Conservation (phyloP, 2,329 filamentous ascomycete genomes). For the Alternaria metachromatica region DNA sequence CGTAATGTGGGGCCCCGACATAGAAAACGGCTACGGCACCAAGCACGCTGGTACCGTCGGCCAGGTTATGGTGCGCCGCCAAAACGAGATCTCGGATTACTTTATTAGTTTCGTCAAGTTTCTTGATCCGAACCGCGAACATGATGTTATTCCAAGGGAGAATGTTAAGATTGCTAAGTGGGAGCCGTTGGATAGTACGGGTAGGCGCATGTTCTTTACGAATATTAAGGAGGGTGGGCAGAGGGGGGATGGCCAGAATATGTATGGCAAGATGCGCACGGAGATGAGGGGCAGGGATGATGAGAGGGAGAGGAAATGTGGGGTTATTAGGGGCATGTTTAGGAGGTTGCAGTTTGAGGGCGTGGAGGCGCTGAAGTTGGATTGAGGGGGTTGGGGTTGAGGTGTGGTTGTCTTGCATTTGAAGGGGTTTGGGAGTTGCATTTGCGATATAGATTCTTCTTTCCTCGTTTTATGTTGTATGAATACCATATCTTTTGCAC, state of each 20-base stretch:
- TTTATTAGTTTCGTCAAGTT: constrained; percentile 44
- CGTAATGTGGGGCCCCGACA: constrained; percentile 40
- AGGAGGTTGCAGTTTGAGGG: constrained; percentile 36
- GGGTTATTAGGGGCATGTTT: constrained; percentile 28
- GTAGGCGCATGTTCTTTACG: constrained; percentile 37
- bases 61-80: constrained; percentile 38
- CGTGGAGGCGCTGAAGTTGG: constrained; percentile 23
- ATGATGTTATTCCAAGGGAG: constrained; percentile 5
- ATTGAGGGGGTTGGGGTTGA: background rate
- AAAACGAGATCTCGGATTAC: constrained; percentile 40
- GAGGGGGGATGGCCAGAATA: constrained; percentile 27
- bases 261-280: constrained; percentile 30
- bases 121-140: constrained; percentile 39
- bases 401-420: background rate
- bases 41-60: constrained; percentile 44
- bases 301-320: constrained; percentile 28
- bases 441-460: background rate
- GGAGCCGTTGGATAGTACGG: constrained; percentile 29
- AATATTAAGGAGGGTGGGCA: constrained; percentile 37
- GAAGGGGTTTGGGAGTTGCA: background rate
- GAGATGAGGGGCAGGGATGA: constrained; percentile 29
- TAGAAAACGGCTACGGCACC: constrained; percentile 41
- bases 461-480: background rate
- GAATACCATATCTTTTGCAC: background rate
- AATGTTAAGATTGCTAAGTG: constrained; percentile 21